Evolutionary conservation across 2,329 filamentous ascomycete genomes (phyloP).

Genomic region (Botrytis medusae): DNA sequence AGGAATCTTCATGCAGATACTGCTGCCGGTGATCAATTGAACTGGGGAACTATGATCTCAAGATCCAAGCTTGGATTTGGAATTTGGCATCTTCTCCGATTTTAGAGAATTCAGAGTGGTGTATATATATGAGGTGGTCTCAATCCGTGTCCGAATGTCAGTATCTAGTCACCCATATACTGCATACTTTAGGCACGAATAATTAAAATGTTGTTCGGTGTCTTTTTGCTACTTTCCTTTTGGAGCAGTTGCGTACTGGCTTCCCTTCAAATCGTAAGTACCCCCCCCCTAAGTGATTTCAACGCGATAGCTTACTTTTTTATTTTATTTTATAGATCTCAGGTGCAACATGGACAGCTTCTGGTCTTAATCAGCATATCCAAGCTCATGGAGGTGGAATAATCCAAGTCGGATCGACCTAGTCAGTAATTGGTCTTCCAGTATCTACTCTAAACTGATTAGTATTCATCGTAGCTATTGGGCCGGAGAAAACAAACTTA

Average conservation of each 20-base stretch:
- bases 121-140: conserved; percentile 3
- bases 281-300: no score
- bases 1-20: not conserved
- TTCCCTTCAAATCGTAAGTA: conserved; percentile 19
- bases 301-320: conserved; percentile 1
- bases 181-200: not conserved
- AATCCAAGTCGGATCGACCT: conserved; percentile 56
- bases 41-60: not conserved
- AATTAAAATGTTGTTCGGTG: not conserved
- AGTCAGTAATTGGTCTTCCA: not conserved
- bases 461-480: conserved; percentile 38
- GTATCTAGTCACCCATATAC: not conserved
- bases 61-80: not conserved
- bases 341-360: conserved; percentile 37
- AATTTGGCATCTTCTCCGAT: not conserved
- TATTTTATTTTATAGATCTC: no score
- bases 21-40: conserved; percentile 1
- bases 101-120: not conserved
- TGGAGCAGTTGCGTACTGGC: conserved; percentile 11
- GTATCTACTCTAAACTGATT: not conserved
- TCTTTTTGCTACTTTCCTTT: conserved; percentile 3
- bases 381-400: conserved; percentile 67
- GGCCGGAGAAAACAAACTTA: conserved; percentile 68
- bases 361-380: conserved; percentile 51
- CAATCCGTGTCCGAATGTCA: not conserved